Evolutionary conservation across 208 protist species (phyloP).

Genomic region (Trypanosomatidae sp.): DNA sequence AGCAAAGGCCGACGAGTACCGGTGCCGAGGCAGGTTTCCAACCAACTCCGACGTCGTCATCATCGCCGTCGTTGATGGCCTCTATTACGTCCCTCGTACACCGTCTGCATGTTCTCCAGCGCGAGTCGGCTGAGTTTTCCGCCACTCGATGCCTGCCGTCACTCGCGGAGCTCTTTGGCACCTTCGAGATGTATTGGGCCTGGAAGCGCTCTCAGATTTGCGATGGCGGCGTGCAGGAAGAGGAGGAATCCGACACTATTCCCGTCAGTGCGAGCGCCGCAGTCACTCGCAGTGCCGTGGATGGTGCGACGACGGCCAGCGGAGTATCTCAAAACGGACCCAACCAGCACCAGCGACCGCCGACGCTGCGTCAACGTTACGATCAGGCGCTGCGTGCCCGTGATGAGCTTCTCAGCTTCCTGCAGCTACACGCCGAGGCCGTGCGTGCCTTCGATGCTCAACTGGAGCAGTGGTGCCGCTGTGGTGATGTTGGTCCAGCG

Average conservation of each 20-base stretch:
- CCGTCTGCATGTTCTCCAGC: slow-evolving; percentile 26
- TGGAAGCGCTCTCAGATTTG: slow-evolving; percentile 18
- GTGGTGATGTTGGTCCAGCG: background rate
- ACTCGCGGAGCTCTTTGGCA: slow-evolving; percentile 15
- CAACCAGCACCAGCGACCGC: slow-evolving; percentile 4
- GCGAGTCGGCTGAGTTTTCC: slow-evolving; percentile 19
- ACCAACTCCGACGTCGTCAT: slow-evolving; percentile 3
- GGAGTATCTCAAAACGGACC: background rate
- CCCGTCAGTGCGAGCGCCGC: too few relatives aligned
- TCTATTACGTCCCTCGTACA: slow-evolving; percentile 6
- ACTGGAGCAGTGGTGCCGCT: slow-evolving; percentile 15
- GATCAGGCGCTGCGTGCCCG: slow-evolving; percentile 18
- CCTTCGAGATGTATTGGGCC: slow-evolving; percentile 28
- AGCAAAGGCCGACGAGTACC: background rate
- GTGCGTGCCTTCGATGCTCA: slow-evolving; percentile 23
- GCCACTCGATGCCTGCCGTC: slow-evolving; percentile 13
- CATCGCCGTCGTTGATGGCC: background rate
- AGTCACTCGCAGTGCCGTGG: background rate
- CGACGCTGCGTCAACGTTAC: slow-evolving; percentile 26
- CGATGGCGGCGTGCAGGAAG: background rate
- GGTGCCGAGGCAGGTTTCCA: background rate
- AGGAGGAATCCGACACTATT: background rate
- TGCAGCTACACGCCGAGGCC: slow-evolving; percentile 28
- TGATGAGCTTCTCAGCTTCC: slow-evolving; percentile 22
- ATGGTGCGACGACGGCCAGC: background rate